phyloP scores from a whole-genome alignment of 2,329 filamentous ascomycete genomes.

The Pseudocercospora vitis region DNA sequence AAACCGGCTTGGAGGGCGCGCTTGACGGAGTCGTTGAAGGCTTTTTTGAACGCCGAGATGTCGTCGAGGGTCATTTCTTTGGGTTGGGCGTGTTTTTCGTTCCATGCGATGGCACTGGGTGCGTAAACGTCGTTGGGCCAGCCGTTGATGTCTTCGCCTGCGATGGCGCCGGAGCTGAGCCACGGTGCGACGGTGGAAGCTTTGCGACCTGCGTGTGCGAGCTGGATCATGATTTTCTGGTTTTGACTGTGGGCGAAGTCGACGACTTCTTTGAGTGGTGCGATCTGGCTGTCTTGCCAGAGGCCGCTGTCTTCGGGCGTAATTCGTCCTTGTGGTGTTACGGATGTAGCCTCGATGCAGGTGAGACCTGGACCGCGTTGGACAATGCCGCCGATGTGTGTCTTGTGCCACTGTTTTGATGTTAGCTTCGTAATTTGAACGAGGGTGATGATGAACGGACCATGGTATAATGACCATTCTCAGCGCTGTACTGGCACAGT shows the following conservation, averaged over 20 bases:
- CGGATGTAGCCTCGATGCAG: conserved; percentile 75
- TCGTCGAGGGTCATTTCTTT: conserved; percentile 68
- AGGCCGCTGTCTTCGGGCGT: conserved; percentile 76
- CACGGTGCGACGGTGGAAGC: conserved; percentile 63
- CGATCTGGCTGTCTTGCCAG: conserved; percentile 82
- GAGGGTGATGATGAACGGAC: neutral
- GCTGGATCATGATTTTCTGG: conserved; percentile 75
- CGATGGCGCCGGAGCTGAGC: conserved; percentile 58
- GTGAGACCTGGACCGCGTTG: conserved; percentile 71
- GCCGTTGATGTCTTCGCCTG: conserved; percentile 52
- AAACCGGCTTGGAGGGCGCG: conserved; percentile 59
- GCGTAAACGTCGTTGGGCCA: conserved; percentile 56
- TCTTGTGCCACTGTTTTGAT: conserved; percentile 64
- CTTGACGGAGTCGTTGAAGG: conserved; percentile 20
- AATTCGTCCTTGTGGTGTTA: conserved; percentile 76
- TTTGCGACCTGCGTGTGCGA: conserved; percentile 74
- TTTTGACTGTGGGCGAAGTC: conserved; percentile 79
- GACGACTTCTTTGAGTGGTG: conserved; percentile 65
- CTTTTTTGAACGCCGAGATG: conserved; percentile 63
- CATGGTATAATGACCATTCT: conserved; percentile 71
- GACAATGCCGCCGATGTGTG: conserved; percentile 71
- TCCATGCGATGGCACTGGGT: conserved; percentile 62
- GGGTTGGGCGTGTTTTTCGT: conserved; percentile 60
- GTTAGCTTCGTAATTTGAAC: neutral
- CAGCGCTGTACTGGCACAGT: conserved; percentile 66